These are phyloP conservation scores for Pelargonium exstipulatum DNA, from an alignment of 441 rosid species.

Conservation along the genomic window DNA sequence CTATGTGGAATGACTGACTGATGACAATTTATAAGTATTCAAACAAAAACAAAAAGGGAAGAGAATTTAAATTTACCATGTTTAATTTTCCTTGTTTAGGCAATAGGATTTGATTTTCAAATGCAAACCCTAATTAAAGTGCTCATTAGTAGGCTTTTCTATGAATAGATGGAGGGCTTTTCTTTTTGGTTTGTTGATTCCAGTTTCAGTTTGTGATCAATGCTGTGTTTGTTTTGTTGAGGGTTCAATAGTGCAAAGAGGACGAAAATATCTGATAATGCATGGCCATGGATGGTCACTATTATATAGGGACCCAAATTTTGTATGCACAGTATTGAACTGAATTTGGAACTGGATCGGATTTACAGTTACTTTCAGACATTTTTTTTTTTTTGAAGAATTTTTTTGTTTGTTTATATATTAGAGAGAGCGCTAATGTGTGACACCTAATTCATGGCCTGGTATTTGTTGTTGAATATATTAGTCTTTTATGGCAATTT, in stretches of 20 bases:
- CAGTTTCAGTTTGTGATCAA: background rate
- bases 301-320: constrained; percentile 10
- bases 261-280: too few relatives aligned
- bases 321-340: background rate
- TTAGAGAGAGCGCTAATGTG: too few relatives aligned
- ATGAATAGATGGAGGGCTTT: background rate
- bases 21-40: background rate
- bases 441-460: too few relatives aligned
- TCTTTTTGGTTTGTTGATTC: background rate
- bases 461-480: too few relatives aligned
- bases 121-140: too few relatives aligned
- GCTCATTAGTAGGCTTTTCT: background rate
- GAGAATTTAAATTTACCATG: background rate
- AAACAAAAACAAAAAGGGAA: background rate
- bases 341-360: background rate
- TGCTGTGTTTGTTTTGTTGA: too few relatives aligned
- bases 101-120: background rate
- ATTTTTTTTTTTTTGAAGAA: too few relatives aligned
- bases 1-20: constrained; percentile 80
- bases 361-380: background rate
- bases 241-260: too few relatives aligned
- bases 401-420: too few relatives aligned
- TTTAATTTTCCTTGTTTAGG: constrained; percentile 6
- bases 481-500: too few relatives aligned
- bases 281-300: background rate